Evolutionary conservation across 2,329 filamentous ascomycete species (phyloP).

Genomic region (Phaeophleospora eucalypticola): DNA sequence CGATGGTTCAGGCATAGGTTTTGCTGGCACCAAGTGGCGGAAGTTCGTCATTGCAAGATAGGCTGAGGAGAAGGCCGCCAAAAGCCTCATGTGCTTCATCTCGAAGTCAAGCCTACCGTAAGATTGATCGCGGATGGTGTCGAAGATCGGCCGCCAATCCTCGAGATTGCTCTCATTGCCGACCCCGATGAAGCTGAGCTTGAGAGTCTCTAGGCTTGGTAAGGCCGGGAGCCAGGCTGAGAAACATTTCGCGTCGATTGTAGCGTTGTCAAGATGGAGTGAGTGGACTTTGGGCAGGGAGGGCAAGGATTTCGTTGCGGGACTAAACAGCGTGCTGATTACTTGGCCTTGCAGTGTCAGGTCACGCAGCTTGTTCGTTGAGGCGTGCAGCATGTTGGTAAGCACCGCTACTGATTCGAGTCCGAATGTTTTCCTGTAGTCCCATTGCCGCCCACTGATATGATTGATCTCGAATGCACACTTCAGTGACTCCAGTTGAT

Average conservation of each 20-base stretch:
- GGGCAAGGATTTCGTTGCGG: neutral
- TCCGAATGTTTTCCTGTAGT: neutral
- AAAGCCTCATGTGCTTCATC: neutral
- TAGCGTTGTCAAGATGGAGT: neutral
- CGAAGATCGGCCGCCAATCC: constrained; percentile 3
- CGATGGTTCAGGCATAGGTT: neutral
- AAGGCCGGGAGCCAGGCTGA: neutral
- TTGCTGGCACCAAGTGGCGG: neutral
- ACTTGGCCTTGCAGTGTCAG: neutral
- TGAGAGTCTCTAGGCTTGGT: neutral
- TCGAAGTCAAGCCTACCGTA: neutral
- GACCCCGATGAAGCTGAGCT: neutral
- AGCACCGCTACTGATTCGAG: neutral
- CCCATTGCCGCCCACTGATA: neutral
- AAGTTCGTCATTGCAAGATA: neutral
- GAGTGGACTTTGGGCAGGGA: neutral
- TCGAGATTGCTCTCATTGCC: neutral
- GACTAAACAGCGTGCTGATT: neutral
- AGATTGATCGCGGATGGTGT: constrained; percentile 1
- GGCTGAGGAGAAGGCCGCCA: neutral
- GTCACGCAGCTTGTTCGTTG: neutral
- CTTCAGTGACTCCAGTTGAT: neutral
- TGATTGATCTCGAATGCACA: neutral
- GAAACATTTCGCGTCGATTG: neutral
- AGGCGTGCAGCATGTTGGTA: neutral